A percentile compares a stretch with the other conserved stretches of the same genome.
Conservation (phyloP, 1,284 basidiomycete genomes). For the Puccinia horiana region DNA sequence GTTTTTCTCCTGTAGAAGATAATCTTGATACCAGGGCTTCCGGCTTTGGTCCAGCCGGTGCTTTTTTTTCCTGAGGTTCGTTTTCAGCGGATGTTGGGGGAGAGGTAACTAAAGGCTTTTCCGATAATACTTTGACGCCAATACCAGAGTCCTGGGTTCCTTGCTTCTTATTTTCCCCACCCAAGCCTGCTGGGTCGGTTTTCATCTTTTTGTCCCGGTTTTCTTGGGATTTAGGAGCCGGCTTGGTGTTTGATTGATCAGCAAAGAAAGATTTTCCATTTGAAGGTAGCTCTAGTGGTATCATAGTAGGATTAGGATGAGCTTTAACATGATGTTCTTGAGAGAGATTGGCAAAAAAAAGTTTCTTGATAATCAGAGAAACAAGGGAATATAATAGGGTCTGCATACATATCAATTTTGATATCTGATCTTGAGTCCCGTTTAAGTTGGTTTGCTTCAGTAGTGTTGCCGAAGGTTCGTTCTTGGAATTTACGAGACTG, state of each 20-base stretch:
- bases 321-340: neutral
- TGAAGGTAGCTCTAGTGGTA: neutral
- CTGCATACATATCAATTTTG: constrained; percentile 2
- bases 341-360: too few relatives aligned
- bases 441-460: neutral
- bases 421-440: neutral
- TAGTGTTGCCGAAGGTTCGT: neutral
- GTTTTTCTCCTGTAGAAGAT: neutral
- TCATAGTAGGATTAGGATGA: neutral
- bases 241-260: neutral
- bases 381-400: neutral
- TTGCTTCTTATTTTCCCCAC: neutral
- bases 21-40: neutral
- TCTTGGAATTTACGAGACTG: neutral
- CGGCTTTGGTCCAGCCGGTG: neutral
- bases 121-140: neutral
- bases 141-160: neutral
- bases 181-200: constrained; percentile 14
- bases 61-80: neutral
- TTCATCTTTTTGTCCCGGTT: neutral
- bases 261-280: constrained; percentile 22
- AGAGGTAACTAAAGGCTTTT: constrained; percentile 8
- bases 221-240: neutral
- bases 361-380: too few relatives aligned
- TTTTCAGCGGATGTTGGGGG: neutral